Base-by-base conservation (phyloP, 192 early-diverging fungal species). In the Backusella westeae region DNA sequence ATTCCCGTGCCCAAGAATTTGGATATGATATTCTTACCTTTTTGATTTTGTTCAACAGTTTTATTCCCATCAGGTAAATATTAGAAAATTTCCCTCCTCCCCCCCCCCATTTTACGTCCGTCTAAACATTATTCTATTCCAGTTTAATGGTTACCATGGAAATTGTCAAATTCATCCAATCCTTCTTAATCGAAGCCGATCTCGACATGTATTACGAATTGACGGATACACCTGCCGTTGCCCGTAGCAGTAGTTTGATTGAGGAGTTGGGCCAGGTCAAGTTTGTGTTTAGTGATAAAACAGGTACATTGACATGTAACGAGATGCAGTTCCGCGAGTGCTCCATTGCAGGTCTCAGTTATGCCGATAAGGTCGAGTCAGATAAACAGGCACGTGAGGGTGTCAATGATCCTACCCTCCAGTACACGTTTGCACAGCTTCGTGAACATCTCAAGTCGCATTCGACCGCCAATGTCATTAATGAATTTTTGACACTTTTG, bases 101-200 rank as follows among this genome's bases (percentile, higher is more conserved):
- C 38, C 0, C 1, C 2, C 1, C 29, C 2, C 2, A 32, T 72
- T 44, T 68, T 67, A 59, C 6, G 10, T 39, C 9, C 10, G 1
- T 72, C 23, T 66, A 38, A 59, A 35, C 38, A 44, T 72, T 17
- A 59, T 42, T 41, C 0, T 32, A 32, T 90, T 15, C 17, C 49
- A 93, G 93, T 88, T 92, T 98, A 84, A 96, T 99, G 78, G 95
- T 99, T 29, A 98, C 96, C 36, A 96, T 99, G 96, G 98, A 99
- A 80, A 89, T 98, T 69, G 96, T 98, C 52, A 99, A 99, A 86
- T 98, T 92, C 81, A 89, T 91, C 84, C 90, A 96, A 81, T 93
- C 94, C 8, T 84, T 89, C 70, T 87, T 98, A 29, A 98, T 99
- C 82, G 94, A 96, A 84, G 86, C 89, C 8, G 97, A 99, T 78